Percentiles rank a stretch among this genome's conserved stretches.
Evolutionary conservation across 2,329 filamentous ascomycete genomes (phyloP).

Genomic region (Colletotrichum agaves): DNA sequence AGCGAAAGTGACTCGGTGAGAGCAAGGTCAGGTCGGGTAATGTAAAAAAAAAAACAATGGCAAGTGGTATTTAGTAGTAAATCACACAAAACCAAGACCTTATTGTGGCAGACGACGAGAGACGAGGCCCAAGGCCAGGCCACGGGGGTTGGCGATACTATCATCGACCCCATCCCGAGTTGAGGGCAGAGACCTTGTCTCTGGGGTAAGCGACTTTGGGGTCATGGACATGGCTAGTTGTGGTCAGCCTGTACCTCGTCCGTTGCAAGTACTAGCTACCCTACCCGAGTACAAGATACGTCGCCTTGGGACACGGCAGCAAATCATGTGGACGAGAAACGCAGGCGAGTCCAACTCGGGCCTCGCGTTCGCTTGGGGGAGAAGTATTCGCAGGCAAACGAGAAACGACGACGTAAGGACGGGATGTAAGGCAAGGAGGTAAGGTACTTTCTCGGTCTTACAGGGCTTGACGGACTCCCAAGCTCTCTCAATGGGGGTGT

Average conservation of each 20-base stretch:
- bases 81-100: constrained; percentile 15
- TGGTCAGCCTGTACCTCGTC: constrained; percentile 27
- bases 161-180: constrained; percentile 19
- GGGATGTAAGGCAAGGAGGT: no score
- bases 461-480: background rate
- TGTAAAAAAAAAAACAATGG: background rate
- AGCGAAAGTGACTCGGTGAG: constrained; percentile 19
- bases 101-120: background rate
- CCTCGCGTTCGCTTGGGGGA: constrained; percentile 17
- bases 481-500: constrained; percentile 5
- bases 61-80: background rate
- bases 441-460: no score
- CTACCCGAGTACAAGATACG: constrained; percentile 15
- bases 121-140: background rate
- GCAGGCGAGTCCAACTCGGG: constrained; percentile 26
- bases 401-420: background rate
- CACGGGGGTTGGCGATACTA: constrained; percentile 28
- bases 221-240: constrained; percentile 5
- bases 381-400: background rate
- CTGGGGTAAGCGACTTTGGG: background rate
- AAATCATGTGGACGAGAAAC: constrained; percentile 32
- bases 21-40: constrained; percentile 6
- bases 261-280: constrained; percentile 3
- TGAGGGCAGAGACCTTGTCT: no score
- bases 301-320: constrained; percentile 15